Base-by-base conservation (phyloP, 192 early-diverging fungal species). In the Bifiguratus adelaidae region DNA sequence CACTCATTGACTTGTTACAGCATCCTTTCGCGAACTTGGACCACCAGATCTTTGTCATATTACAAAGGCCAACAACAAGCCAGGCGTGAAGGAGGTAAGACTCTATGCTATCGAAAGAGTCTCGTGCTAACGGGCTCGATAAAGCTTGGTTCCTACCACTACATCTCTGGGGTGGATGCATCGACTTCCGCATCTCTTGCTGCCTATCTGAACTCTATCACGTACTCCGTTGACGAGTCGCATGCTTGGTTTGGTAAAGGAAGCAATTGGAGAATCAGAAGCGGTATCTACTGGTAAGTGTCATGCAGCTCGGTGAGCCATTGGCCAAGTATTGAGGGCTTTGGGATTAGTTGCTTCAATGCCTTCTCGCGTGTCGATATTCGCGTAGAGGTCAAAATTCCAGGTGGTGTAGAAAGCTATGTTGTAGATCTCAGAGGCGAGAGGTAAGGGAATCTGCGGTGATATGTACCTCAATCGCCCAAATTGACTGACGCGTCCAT, bases 11-110 rank as follows among this genome's bases (percentile, higher is more conserved):
- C n/a, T 47, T 15, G 27, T 28, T 30, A 28, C 59, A 88, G 85
- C 75, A 32, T 68, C 83, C 51, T 82, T 88, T 56, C 82, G 91
- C 35, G 92, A 97, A 60, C 77, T 99, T 23, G 96, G 96, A 7
- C 94, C 96, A 32, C 94, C 96, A 3, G 96, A 99, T 62, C 73
- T 99, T 7, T 95, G 92, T 63, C 94, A 97, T 57, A 85, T 99
- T 43, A 80, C 90, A 29, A 99, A 99, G 68, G 70, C 76, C 18
- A 92, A 95, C 61, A 76, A 77, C 3, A 91, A 91, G 60, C 76
- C 80, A 28, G 67, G 66, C 23, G 70, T 80, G 19, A 88, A 80
- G 51, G 86, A 92, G 57, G 89, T 90, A 70, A 38, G 21, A 21
- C 4, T 11, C 19, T n/a, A 16, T 16, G 4, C 4, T 6, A 22